Conservation (phyloP, 805 yeast genomes). For the Barnettozyma populi region DNA sequence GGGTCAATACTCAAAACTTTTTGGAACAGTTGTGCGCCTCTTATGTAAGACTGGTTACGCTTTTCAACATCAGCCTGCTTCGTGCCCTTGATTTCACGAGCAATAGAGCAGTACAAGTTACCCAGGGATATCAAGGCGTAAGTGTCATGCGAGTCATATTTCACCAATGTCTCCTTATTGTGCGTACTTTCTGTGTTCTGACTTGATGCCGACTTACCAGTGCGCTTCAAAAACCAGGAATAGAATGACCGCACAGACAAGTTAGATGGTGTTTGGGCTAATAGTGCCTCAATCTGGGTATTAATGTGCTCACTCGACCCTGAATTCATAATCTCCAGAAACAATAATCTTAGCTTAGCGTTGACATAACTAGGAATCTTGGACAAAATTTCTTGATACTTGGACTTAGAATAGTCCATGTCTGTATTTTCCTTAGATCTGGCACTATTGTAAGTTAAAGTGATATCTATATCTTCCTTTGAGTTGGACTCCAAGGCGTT, state of each 20-base stretch:
- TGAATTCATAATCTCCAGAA: constrained; percentile 48
- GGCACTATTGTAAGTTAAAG: constrained; percentile 70
- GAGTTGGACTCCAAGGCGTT: constrained; percentile 37
- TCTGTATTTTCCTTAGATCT: constrained; percentile 56
- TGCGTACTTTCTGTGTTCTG: constrained; percentile 66
- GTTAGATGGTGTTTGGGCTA: constrained; percentile 51
- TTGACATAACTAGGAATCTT: constrained; percentile 65
- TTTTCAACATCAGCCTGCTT: constrained; percentile 47
- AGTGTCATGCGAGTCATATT: constrained; percentile 79
- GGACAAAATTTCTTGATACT: constrained; percentile 52
- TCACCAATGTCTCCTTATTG: constrained; percentile 78
- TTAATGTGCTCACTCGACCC: constrained; percentile 37
- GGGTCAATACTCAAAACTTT: constrained; percentile 84
- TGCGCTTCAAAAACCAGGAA: constrained; percentile 77
- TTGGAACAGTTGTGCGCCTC: constrained; percentile 90
- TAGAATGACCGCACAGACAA: constrained; percentile 85
- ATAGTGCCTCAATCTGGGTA: constrained; percentile 47
- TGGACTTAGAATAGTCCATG: constrained; percentile 19
- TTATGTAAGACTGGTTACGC: constrained; percentile 66
- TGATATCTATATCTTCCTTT: constrained; percentile 29
- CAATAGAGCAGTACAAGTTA: constrained; percentile 76
- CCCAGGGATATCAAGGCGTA: constrained; percentile 90
- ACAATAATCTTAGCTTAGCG: constrained; percentile 68
- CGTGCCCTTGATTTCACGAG: constrained; percentile 59
- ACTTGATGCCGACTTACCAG: constrained; percentile 35